Conservation (phyloP, 371 early-diverging fungal species). For the Mortierella sp. region DNA sequence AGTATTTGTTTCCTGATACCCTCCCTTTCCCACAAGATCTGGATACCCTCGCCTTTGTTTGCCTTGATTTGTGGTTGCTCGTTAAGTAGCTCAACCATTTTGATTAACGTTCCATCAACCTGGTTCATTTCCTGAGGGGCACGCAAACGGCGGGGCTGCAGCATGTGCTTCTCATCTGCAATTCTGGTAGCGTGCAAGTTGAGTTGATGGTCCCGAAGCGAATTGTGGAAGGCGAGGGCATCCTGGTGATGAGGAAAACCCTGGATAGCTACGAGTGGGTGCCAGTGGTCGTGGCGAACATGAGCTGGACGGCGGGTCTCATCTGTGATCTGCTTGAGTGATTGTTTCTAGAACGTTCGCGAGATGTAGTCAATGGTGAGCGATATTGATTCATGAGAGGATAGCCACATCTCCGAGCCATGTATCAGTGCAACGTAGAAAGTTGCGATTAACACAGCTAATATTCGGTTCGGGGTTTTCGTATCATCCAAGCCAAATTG, state of each 20-base stretch:
- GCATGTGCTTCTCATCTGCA: slow-evolving; percentile 56
- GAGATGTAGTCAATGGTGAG: neutral
- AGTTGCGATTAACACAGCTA: too few species aligned
- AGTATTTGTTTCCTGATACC: slow-evolving; percentile 40
- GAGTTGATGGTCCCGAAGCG: slow-evolving; percentile 63
- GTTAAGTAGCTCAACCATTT: slow-evolving; percentile 48
- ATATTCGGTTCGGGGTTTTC: too few species aligned
- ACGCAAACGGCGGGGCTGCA: slow-evolving; percentile 63
- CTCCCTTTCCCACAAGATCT: slow-evolving; percentile 47
- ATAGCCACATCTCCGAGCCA: too few species aligned
- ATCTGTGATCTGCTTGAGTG: slow-evolving; percentile 57
- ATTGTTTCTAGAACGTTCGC: slow-evolving; percentile 55
- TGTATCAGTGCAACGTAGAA: too few species aligned
- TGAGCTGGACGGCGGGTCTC: slow-evolving; percentile 60
- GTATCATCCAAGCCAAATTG: too few species aligned
- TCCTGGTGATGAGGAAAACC: slow-evolving; percentile 62
- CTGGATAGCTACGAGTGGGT: slow-evolving; percentile 68
- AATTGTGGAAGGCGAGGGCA: slow-evolving; percentile 70
- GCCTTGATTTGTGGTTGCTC: slow-evolving; percentile 27
- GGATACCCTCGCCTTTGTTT: slow-evolving; percentile 34
- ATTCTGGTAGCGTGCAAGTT: slow-evolving; percentile 28
- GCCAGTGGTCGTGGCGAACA: slow-evolving; percentile 73
- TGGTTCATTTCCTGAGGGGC: slow-evolving; percentile 55
- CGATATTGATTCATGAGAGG: neutral
- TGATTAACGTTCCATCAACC: slow-evolving; percentile 46